Evolutionary conservation across 1,284 basidiomycete species (phyloP).

Genomic region (Laetiporus sulphureus): DNA sequence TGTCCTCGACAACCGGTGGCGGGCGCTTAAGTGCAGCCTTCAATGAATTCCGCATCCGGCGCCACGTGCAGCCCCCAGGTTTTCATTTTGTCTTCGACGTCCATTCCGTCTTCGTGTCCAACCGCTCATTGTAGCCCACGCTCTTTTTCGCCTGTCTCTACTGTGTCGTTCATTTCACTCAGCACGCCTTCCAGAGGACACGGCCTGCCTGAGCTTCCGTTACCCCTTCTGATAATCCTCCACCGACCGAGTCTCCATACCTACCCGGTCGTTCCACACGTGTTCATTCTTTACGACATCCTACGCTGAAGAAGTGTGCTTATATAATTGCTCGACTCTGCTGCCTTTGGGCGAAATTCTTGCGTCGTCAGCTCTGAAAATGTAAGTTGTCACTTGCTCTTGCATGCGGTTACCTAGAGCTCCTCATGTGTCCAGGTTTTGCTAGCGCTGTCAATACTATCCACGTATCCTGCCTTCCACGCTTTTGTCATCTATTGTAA

Average conservation of each 20-base stretch:
- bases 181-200: neutral
- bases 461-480: conserved; percentile 1
- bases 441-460: neutral
- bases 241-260: conserved; percentile 14
- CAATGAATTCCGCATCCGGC: too few species aligned
- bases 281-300: conserved; percentile 19
- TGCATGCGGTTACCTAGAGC: neutral
- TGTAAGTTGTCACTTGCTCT: conserved; percentile 3
- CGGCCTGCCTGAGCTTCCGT: neutral
- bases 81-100: too few species aligned
- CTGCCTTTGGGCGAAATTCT: neutral
- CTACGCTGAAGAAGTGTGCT: conserved; percentile 7
- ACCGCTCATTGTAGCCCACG: neutral
- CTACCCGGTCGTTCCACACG: conserved; percentile 15
- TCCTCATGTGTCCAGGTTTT: conserved; percentile 3
- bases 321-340: neutral
- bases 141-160: conserved; percentile 5
- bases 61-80: too few species aligned
- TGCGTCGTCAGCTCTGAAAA: neutral
- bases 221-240: conserved; percentile 1
- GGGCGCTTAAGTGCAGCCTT: too few species aligned
- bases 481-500: neutral
- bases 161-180: conserved; percentile 3
- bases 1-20: too few species aligned
- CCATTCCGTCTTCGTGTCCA: too few species aligned